These are phyloP conservation scores for Saturnispora diversa DNA, from an alignment of 805 yeast species.

Conservation along the genomic window DNA sequence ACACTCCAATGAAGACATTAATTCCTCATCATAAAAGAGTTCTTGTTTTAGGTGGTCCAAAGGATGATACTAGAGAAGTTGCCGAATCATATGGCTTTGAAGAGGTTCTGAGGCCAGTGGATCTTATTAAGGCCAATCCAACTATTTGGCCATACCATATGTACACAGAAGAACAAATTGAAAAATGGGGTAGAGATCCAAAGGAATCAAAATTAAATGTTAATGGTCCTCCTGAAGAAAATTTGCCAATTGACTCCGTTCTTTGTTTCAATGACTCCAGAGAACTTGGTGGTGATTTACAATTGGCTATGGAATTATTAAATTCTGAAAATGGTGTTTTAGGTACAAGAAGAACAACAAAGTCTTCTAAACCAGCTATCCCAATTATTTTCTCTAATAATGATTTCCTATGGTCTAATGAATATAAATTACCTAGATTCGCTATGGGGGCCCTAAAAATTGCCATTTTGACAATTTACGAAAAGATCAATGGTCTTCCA, in stretches of 20 bases:
- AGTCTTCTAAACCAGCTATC: conserved; percentile 15
- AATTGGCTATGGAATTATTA: conserved; percentile 64
- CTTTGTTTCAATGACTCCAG: conserved; percentile 84
- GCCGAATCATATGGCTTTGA: conserved; percentile 73
- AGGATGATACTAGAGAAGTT: conserved; percentile 64
- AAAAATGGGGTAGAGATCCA: conserved; percentile 34
- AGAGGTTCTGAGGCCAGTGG: conserved; percentile 66
- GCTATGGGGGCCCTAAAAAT: conserved; percentile 87
- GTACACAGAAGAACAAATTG: conserved; percentile 38
- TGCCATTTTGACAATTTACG: conserved; percentile 51
- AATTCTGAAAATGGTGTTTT: conserved; percentile 53
- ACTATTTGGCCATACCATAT: conserved; percentile 64
- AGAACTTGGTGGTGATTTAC: conserved; percentile 80
- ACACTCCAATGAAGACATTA: conserved; percentile 71
- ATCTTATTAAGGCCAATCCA: conserved; percentile 52
- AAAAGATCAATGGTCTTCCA: conserved; percentile 29
- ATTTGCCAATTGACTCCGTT: conserved; percentile 58
- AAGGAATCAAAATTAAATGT: conserved; percentile 21
- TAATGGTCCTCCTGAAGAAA: conserved; percentile 20
- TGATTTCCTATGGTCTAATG: conserved; percentile 85
- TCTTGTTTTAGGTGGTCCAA: conserved; percentile 77
- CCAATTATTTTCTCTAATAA: conserved; percentile 60
- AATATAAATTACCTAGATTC: conserved; percentile 65
- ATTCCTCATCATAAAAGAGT: conserved; percentile 50
- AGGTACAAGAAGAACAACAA: conserved; percentile 46